Conservation (phyloP, 1,139 yeast genomes). For the Pichia terricola region DNA sequence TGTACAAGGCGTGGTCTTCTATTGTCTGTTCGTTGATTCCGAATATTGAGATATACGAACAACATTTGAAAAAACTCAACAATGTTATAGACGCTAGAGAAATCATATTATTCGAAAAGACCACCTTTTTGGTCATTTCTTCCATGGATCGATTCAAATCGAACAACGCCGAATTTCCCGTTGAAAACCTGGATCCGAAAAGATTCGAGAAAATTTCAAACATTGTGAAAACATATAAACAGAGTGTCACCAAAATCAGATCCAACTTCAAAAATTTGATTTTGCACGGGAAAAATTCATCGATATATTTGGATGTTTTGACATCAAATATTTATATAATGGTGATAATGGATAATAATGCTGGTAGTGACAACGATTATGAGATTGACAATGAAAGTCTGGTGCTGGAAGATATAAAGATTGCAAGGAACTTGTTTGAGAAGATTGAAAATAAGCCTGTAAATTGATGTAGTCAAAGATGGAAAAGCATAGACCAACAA, state of each 20-base stretch:
- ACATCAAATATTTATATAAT: conserved; percentile 70
- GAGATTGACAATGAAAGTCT: conserved; percentile 51
- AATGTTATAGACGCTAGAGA: conserved; percentile 78
- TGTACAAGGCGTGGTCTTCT: conserved; percentile 95
- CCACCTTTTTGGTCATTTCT: conserved; percentile 85
- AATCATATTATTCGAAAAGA: conserved; percentile 83
- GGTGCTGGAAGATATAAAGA: conserved; percentile 55
- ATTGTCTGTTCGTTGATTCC: conserved; percentile 94
- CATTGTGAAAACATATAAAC: conserved; percentile 89
- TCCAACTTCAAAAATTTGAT: conserved; percentile 74
- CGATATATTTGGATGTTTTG: conserved; percentile 60
- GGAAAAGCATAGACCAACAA: too few species aligned
- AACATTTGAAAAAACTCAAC: conserved; percentile 66
- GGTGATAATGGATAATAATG: conserved; percentile 41
- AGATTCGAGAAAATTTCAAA: conserved; percentile 90
- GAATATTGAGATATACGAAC: conserved; percentile 74
- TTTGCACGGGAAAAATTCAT: conserved; percentile 62
- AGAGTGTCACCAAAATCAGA: conserved; percentile 80
- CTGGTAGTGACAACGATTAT: conserved; percentile 22
- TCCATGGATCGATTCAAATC: conserved; percentile 42
- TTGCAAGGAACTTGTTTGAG: conserved; percentile 55
- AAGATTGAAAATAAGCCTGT: conserved; percentile 18
- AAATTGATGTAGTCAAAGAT: too few species aligned
- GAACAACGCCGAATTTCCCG: conserved; percentile 1
- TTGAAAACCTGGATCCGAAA: conserved; percentile 59